Conservation (phyloP, 345 rosid genomes). For the Eucalyptus microcorys region DNA sequence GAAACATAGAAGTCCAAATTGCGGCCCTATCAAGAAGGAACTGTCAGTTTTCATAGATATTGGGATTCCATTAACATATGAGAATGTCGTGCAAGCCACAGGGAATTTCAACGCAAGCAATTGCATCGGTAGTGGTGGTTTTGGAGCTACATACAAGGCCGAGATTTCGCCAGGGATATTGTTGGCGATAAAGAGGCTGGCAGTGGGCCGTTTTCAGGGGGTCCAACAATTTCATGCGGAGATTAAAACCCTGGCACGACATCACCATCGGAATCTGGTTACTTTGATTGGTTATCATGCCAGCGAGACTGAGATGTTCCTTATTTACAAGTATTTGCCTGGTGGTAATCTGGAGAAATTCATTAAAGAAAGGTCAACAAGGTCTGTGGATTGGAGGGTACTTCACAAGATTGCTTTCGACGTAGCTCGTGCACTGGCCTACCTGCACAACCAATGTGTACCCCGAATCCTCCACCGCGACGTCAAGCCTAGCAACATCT, state of each 20-base stretch:
- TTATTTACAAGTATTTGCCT: constrained; percentile 41
- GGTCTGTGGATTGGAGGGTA: constrained; percentile 50
- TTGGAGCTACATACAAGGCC: constrained; percentile 52
- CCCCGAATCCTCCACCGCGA: constrained; percentile 93
- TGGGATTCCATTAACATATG: constrained; percentile 32
- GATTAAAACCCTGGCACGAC: constrained; percentile 39
- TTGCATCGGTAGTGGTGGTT: constrained; percentile 55
- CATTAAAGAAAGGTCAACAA: constrained; percentile 36
- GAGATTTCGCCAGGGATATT: constrained; percentile 32
- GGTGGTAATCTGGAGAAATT: constrained; percentile 50
- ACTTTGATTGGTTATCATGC: constrained; percentile 51
- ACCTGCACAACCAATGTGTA: constrained; percentile 77
- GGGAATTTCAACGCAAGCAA: constrained; percentile 37
- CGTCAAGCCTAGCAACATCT: constrained; percentile 92
- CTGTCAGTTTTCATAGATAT: constrained; percentile 31
- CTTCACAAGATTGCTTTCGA: constrained; percentile 88
- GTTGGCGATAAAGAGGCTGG: constrained; percentile 40
- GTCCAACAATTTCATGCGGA: constrained; percentile 41
- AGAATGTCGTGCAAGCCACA: constrained; percentile 39
- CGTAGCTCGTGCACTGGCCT: constrained; percentile 76
- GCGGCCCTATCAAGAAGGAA: constrained; percentile 26
- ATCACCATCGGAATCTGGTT: constrained; percentile 40
- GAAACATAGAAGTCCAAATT: constrained; percentile 5
- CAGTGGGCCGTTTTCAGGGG: constrained; percentile 49
- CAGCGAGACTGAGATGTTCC: constrained; percentile 51